Base-by-base conservation (phyloP, 176 grass and related monocot genomes). In the Triticum turgidum region DNA sequence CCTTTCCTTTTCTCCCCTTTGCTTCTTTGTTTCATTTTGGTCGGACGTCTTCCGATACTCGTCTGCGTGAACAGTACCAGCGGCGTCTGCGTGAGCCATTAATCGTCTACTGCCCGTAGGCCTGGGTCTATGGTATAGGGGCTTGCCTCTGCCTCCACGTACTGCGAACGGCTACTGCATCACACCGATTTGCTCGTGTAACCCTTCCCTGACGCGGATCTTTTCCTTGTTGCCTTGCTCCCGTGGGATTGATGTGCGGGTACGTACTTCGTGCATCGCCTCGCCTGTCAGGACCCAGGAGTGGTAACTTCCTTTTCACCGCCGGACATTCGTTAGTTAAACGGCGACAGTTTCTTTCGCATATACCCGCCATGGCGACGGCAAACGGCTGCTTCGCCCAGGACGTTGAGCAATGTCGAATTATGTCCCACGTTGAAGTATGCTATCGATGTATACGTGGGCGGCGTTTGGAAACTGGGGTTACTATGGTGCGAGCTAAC, bases 121-220 rank as follows among this genome's bases (percentile, higher is more conserved):
- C 76, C 81, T 87, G 85, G 69, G 66, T 80, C 49, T 52, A 17
- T 52, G 49, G 49, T 52, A 17, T 52, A 52, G 49, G 14, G 49
- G 4, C 49, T 5, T 52, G 49, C 49, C 49, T 1, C 49, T 52
- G 0, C 14, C 81, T 81, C 45, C 9, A 18, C 11, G 51, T 52
- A 13, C 74, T 21, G 58, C 69, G 72, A 47, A 14, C 59, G 56
- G 83, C 47, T 29, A 21, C 29, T 77, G 89, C 85, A 39, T 64
- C 81, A 37, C 49, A 1, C 37, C 81, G 76, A 84, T 80, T 29
- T 88, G 85, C 81, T 76, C 39, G 63, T 88, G 89, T 88, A 80
- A 88, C 38, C 51, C 38, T 82, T 69, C 17, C 88, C 88, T 29
- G 83, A 86, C 81, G 78, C 82, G 24, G 47, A 88, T 91, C 76